Evolutionary conservation across 2,329 filamentous ascomycete genomes (phyloP).

Genomic region (Allantophomopsis cytisporea): DNA sequence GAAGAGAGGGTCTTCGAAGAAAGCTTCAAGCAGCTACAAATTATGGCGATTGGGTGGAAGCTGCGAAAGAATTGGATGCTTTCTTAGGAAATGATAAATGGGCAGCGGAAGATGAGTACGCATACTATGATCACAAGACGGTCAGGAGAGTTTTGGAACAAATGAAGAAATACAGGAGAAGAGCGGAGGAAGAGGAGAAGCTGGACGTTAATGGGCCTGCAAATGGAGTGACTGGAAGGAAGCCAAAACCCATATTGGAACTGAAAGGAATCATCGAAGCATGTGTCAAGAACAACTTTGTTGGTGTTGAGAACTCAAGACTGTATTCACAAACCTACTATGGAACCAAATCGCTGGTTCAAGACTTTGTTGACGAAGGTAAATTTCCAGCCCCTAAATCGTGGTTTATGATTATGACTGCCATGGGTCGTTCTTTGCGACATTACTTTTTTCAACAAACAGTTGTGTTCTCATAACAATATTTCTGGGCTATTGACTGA

Average conservation of each 20-base stretch:
- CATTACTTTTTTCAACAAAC: no score
- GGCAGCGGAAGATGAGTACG: slow-evolving; percentile 66
- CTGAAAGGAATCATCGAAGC: slow-evolving; percentile 69
- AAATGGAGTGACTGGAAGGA: slow-evolving; percentile 23
- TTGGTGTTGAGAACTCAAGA: slow-evolving; percentile 82
- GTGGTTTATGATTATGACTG: no score
- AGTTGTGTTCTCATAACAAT: slow-evolving; percentile 8
- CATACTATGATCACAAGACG: slow-evolving; percentile 81
- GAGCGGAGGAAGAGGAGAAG: slow-evolving; percentile 43
- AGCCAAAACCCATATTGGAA: slow-evolving; percentile 51
- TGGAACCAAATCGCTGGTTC: slow-evolving; percentile 89
- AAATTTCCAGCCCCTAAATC: slow-evolving; percentile 11
- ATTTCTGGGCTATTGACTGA: not conserved
- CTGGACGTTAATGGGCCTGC: slow-evolving; percentile 19
- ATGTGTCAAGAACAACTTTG: slow-evolving; percentile 96
- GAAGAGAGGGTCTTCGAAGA: slow-evolving; percentile 55
- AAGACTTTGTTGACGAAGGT: slow-evolving; percentile 80
- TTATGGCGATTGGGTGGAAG: slow-evolving; percentile 73
- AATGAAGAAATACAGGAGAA: slow-evolving; percentile 46
- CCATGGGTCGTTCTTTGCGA: no score
- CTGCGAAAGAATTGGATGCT: slow-evolving; percentile 65
- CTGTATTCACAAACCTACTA: slow-evolving; percentile 98
- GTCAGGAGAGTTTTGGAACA: slow-evolving; percentile 66
- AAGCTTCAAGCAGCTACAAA: slow-evolving; percentile 58
- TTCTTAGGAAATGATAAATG: slow-evolving; percentile 72